These are phyloP conservation scores for Calonectria hawksworthii DNA, from an alignment of 2,329 filamentous ascomycete genomes.

Conservation along the genomic window DNA sequence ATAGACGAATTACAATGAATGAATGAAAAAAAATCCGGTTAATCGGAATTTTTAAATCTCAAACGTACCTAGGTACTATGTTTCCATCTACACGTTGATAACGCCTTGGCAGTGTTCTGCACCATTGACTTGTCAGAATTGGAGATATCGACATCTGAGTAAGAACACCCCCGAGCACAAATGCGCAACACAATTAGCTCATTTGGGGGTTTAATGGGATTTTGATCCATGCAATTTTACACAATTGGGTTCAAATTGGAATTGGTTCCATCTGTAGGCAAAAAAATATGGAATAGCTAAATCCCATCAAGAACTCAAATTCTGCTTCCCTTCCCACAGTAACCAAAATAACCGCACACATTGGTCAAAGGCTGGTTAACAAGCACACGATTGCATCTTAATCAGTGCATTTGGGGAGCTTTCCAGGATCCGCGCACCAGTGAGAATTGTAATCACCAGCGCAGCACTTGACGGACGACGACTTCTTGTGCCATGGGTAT, in stretches of 20 bases:
- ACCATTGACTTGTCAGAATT: background rate
- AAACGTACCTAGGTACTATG: background rate
- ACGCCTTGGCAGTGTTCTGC: no score
- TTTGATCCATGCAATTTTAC: no score
- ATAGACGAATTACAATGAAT: background rate
- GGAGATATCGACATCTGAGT: no score
- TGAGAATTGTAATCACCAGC: conserved; percentile 23
- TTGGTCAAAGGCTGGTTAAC: background rate
- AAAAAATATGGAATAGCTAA: background rate
- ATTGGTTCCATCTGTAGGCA: background rate
- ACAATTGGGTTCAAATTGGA: background rate
- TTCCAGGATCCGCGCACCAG: conserved; percentile 27
- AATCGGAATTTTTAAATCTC: background rate
- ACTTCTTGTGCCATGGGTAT: conserved; percentile 13
- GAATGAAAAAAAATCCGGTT: background rate
- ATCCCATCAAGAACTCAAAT: no score
- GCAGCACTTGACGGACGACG: conserved; percentile 33
- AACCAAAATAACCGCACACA: background rate
- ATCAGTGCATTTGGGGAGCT: conserved; percentile 20
- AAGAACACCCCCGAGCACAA: no score
- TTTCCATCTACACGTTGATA: background rate
- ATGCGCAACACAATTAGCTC: no score
- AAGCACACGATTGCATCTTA: background rate
- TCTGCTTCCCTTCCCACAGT: background rate
- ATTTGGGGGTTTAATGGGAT: no score